Evolutionary conservation across 2,329 filamentous ascomycete species (phyloP).

Genomic region (Curvularia verruculosa): DNA sequence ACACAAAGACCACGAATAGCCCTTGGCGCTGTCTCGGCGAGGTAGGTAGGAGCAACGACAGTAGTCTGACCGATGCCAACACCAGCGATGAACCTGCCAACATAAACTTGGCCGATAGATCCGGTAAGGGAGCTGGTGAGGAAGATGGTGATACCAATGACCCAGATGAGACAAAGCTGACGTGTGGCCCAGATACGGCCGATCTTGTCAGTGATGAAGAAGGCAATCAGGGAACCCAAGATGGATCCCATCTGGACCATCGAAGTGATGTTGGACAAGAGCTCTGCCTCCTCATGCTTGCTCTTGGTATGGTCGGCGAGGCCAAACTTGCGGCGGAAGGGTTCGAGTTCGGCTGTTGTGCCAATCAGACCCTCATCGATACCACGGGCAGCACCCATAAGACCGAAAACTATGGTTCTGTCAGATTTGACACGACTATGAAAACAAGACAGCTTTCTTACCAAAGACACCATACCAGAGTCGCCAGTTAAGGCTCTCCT

Average conservation of each 20-base stretch:
- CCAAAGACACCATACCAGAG: conserved; percentile 75
- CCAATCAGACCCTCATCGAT: conserved; percentile 82
- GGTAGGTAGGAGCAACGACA: conserved; percentile 72
- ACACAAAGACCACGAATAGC: conserved; percentile 75
- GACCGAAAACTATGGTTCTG: conserved; percentile 59
- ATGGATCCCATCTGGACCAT: conserved; percentile 85
- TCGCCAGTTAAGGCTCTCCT: conserved; percentile 76
- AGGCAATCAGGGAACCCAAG: conserved; percentile 68
- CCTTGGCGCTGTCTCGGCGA: conserved; percentile 73
- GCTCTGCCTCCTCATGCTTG: conserved; percentile 41
- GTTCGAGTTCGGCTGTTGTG: conserved; percentile 60
- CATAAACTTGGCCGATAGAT: conserved; percentile 61
- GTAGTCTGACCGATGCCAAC: conserved; percentile 70
- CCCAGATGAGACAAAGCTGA: conserved; percentile 52
- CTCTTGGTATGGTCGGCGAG: conserved; percentile 40
- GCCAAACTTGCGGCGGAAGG: conserved; percentile 48
- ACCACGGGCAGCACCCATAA: conserved; percentile 78
- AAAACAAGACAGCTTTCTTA: conserved; percentile 18
- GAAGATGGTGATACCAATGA: conserved; percentile 51
- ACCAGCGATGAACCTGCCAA: conserved; percentile 69
- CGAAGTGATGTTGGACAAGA: conserved; percentile 70
- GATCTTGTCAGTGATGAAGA: conserved; percentile 55
- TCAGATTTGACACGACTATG: conserved; percentile 11
- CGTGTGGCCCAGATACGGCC: conserved; percentile 53
- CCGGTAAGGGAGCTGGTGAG: conserved; percentile 46